Conservation (phyloP, 495 filamentous ascomycete species). For the Podospora anserina region DNA sequence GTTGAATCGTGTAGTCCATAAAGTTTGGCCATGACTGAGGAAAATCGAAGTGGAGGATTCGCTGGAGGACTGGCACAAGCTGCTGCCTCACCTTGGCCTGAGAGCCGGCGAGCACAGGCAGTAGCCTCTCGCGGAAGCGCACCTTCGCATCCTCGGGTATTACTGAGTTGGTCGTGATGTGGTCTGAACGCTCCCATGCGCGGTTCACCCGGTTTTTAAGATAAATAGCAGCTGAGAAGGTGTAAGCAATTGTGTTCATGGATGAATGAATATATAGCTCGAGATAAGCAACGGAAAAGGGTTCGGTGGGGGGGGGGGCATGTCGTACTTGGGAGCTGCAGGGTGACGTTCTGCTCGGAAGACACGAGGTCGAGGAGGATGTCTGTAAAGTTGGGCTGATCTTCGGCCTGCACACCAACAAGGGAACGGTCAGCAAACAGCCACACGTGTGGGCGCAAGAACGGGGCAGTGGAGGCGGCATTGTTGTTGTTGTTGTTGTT, state of each 20-base stretch:
- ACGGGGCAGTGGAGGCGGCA: background rate
- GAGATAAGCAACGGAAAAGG: background rate
- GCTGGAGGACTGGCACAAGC: conserved; percentile 88
- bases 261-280: background rate
- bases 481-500: background rate
- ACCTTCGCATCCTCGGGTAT: conserved; percentile 88
- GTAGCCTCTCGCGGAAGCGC: conserved; percentile 78
- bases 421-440: conserved; percentile 18
- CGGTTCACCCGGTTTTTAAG: conserved; percentile 94
- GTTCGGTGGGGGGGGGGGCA: background rate
- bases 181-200: conserved; percentile 79
- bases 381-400: conserved; percentile 83
- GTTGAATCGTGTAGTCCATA: conserved; percentile 81
- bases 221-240: conserved; percentile 79
- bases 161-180: conserved; percentile 57
- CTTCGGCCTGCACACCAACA: conserved; percentile 67
- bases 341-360: conserved; percentile 74
- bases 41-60: conserved; percentile 93
- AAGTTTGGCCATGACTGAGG: conserved; percentile 91
- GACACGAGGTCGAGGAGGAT: conserved; percentile 87
- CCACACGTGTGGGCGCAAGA: conserved; percentile 10
- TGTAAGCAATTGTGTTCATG: conserved; percentile 16
- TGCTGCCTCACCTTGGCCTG: conserved; percentile 79
- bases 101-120: conserved; percentile 82
- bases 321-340: conserved; percentile 80